A percentile compares a stretch with the other conserved stretches of the same genome.
Evolutionary conservation across 2,329 filamentous ascomycete genomes (phyloP).

Genomic region (Penicillium sp.): DNA sequence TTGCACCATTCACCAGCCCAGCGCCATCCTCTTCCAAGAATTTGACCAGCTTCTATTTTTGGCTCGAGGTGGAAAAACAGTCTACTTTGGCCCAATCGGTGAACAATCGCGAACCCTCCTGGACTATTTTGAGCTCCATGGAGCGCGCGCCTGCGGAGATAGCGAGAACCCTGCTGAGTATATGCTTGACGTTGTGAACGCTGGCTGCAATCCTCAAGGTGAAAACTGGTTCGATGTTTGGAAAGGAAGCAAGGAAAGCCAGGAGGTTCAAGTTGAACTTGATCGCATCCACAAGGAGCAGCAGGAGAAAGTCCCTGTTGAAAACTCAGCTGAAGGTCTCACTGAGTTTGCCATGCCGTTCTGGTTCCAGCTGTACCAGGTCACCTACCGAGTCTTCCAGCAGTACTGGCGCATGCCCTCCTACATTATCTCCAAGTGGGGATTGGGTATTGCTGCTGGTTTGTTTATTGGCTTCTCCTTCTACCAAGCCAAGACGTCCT

Average conservation of each 20-base stretch:
- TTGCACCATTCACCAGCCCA: constrained; percentile 90
- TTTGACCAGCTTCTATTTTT: constrained; percentile 64
- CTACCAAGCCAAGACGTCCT: constrained; percentile 67
- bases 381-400: constrained; percentile 73
- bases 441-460: constrained; percentile 60
- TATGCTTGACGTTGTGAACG: constrained; percentile 62
- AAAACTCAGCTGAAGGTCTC: constrained; percentile 51
- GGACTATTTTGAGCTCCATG: constrained; percentile 63
- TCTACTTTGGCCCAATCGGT: constrained; percentile 66
- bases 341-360: constrained; percentile 78
- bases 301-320: constrained; percentile 24
- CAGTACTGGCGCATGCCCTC: constrained; percentile 86
- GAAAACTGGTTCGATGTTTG: constrained; percentile 64
- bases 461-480: constrained; percentile 84
- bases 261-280: constrained; percentile 56
- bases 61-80: constrained; percentile 60
- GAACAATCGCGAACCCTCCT: constrained; percentile 55
- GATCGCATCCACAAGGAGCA: constrained; percentile 54
- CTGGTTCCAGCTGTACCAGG: constrained; percentile 62
- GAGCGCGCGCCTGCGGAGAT: constrained; percentile 57
- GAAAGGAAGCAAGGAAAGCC: constrained; percentile 57
- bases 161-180: constrained; percentile 73
- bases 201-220: constrained; percentile 19
- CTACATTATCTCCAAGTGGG: constrained; percentile 79
- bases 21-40: constrained; percentile 82